Evolutionary conservation across 225 moss, liverwort and hornwort genomes (phyloP), one percentile per base, ranked within the genome.

Genomic region (Marchantia polymorpha): DNA sequence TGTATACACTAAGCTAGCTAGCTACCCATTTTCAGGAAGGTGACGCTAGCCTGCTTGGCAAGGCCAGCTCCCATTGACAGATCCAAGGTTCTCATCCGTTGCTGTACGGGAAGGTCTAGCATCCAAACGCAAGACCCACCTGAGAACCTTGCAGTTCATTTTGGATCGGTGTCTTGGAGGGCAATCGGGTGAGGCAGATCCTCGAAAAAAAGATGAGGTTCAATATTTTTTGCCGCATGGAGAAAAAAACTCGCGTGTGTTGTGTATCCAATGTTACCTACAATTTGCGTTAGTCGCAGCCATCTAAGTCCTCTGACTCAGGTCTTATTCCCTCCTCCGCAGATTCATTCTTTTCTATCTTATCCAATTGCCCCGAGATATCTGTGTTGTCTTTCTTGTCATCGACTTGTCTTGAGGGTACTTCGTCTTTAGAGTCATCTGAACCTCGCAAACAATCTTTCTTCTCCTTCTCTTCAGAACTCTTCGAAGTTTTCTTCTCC

Each of bases 391-490:
- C 48, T 47, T 66, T 66, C 47, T 49, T 71, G 29, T 79, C 71
- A 30, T 78, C 52, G 25, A 23, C 19, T 39, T 55, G 56, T 53
- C 30, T 56, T 1, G 11, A 16, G 20, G n/a, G 61, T 22, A 50
- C 72, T 1, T 52, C 67, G 22, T 79, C 70, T 48, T 11, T 80
- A 26, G 4, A 63, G 58, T 73, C 73, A 25, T 74, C 80, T 63
- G 63, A 73, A 23, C 8, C 30, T 77, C 15, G 64, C n/a, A 23
- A n/a, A 8, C 12, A 2, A 0, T 76, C 76, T 46, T 47, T 64
- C 23, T 39, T 64, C 12, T 76, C 76, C 76, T 76, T 76, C 23
- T 77, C 77, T 10, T 77, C 64, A 25, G 64, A n/a, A 48, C 1
- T 64, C 64, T 77, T 64, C 7, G 64, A 11, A 22, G 13, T 22